A percentile compares a stretch with the other conserved stretches of the same genome.
Conservation (phyloP, 2,329 filamentous ascomycete species). For the Mycocentrospora acerina region DNA sequence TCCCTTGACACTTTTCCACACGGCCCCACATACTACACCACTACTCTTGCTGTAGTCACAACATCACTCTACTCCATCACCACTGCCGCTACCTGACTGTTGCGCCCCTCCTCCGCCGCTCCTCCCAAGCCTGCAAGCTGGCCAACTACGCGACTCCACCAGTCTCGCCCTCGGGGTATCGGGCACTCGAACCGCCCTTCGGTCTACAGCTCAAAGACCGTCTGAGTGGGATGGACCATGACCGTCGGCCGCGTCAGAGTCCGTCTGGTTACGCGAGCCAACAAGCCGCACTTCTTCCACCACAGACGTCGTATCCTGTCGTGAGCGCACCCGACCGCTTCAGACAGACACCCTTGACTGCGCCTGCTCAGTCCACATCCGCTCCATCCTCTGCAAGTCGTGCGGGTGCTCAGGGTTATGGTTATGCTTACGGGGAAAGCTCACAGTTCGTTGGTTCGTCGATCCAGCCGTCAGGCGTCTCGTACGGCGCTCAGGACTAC, state of each 20-base stretch:
- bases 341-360: slow-evolving; percentile 48
- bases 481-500: slow-evolving; percentile 66
- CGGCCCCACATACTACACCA: slow-evolving; percentile 12
- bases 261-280: slow-evolving; percentile 62
- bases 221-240: slow-evolving; percentile 73
- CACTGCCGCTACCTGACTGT: slow-evolving; percentile 11
- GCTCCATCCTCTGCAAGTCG: slow-evolving; percentile 43
- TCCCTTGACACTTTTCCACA: slow-evolving; percentile 8
- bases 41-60: slow-evolving; percentile 13
- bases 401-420: slow-evolving; percentile 46
- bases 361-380: slow-evolving; percentile 46
- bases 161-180: slow-evolving; percentile 66
- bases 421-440: slow-evolving; percentile 58
- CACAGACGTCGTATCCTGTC: slow-evolving; percentile 43
- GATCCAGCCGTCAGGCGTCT: slow-evolving; percentile 51
- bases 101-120: slow-evolving; percentile 15
- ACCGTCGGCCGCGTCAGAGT: slow-evolving; percentile 72
- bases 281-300: slow-evolving; percentile 50
- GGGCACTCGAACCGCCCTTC: slow-evolving; percentile 59
- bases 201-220: slow-evolving; percentile 55
- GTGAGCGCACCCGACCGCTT: slow-evolving; percentile 52
- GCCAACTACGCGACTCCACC: slow-evolving; percentile 63
- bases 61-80: slow-evolving; percentile 8
- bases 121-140: slow-evolving; percentile 58
- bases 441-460: slow-evolving; percentile 59